Percentiles rank a stretch among this genome's conserved stretches.
phyloP scores from a whole-genome alignment of 257 asterid genomes.

The Penstemon davidsonii region DNA sequence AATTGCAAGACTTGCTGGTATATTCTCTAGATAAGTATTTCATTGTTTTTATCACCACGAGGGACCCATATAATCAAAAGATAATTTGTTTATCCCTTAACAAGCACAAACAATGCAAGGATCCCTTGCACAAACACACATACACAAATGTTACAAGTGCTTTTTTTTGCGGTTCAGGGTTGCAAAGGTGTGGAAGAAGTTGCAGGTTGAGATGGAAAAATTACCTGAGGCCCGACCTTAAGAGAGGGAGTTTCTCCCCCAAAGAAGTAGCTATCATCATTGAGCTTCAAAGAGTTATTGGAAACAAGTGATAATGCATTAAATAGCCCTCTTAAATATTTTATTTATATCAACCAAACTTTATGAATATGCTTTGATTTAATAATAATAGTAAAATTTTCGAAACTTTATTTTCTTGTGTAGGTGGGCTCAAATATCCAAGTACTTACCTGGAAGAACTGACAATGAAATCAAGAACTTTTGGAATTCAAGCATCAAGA shows the following conservation, averaged over 20 bases:
- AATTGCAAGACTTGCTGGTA: conserved; percentile 45
- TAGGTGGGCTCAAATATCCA: conserved; percentile 92
- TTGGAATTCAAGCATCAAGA: conserved; percentile 60
- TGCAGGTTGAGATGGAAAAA: conserved; percentile 88
- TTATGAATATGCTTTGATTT: too few species aligned
- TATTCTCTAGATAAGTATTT: neutral
- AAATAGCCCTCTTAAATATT: too few species aligned
- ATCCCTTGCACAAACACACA: too few species aligned
- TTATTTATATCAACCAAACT: too few species aligned
- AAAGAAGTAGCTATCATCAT: conserved; percentile 63
- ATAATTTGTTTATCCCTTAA: too few species aligned
- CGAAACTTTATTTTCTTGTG: neutral
- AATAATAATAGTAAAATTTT: conserved; percentile 7
- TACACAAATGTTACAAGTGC: neutral
- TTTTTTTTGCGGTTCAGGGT: conserved; percentile 38
- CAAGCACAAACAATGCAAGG: too few species aligned
- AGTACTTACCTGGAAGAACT: conserved; percentile 79
- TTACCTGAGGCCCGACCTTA: conserved; percentile 81
- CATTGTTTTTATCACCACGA: too few species aligned
- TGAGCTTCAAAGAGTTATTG: conserved; percentile 61
- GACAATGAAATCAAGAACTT: conserved; percentile 87
- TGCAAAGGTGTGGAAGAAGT: conserved; percentile 84
- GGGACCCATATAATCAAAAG: too few species aligned
- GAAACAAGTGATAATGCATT: conserved; percentile 53
- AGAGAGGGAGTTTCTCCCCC: conserved; percentile 64